A percentile compares a stretch with the other conserved stretches of the same genome.
Evolutionary conservation across 2,329 filamentous ascomycete genomes (phyloP).

Genomic region (Colletotrichum sp.): DNA sequence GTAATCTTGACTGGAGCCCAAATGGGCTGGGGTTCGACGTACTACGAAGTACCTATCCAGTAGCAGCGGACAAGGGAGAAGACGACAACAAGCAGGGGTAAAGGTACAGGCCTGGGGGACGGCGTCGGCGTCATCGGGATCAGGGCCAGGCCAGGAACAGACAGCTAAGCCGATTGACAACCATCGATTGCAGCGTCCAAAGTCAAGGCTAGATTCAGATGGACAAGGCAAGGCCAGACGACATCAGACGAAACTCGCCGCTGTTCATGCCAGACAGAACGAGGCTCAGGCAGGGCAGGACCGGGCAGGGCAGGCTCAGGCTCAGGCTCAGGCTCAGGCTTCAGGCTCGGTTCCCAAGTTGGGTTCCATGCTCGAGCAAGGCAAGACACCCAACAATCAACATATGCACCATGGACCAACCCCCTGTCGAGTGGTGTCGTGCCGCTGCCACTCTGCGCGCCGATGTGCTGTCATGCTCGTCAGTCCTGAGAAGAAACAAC

Average conservation of each 20-base stretch:
- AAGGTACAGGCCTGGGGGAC: not conserved
- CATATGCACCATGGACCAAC: not conserved
- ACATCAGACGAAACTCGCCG: not conserved
- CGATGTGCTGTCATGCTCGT: constrained; percentile 7
- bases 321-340: not conserved
- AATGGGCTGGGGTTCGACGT: not conserved
- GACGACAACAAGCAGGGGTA: not conserved
- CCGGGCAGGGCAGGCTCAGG: not conserved
- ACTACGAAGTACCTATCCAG: too few species aligned
- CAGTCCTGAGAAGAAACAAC: not conserved
- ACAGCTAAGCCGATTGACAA: not conserved
- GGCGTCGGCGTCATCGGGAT: not conserved
- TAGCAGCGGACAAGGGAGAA: not conserved
- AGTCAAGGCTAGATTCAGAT: not conserved
- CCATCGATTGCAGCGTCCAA: not conserved
- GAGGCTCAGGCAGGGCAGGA: not conserved
- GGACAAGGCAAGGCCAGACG: not conserved
- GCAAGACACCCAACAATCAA: not conserved
- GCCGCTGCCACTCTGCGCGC: constrained; percentile 2
- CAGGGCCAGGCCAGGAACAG: not conserved
- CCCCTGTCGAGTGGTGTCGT: constrained; percentile 1
- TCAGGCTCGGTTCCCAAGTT: constrained; percentile 3
- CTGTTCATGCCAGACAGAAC: not conserved
- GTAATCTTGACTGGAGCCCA: constrained; percentile 7
- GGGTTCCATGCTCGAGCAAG: constrained; percentile 2